Base-by-base conservation (phyloP, 495 filamentous ascomycete genomes). In the Neurospora sp. region DNA sequence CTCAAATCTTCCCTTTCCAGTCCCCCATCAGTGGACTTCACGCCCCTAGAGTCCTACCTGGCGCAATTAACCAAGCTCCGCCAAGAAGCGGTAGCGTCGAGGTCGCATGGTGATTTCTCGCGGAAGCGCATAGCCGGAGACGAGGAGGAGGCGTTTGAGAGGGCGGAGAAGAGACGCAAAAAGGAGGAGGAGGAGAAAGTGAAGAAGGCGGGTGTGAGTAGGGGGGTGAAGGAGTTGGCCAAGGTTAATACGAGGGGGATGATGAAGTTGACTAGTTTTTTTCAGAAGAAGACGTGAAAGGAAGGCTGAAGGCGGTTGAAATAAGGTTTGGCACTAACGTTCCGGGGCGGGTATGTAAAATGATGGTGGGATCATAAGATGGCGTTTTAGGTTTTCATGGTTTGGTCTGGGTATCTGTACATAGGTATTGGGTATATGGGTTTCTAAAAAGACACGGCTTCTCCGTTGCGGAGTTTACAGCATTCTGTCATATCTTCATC, bases 201-300 rank as follows among this genome's bases (percentile, higher is more conserved):
- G 44, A 87, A 89, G 76, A 93, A 93, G 80, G 87, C 86, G 9
- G 85, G 86, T 16, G 88, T 93, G 82, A 95, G 91, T 75, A 85
- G 88, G 23, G 94, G 88, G 0, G 89, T 97, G 1, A 90, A 87
- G 77, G 87, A 95, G 46, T 78, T 99, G 77, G 91, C 91, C 80
- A 98, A 98, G 84, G 95, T 93, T 16, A 92, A 97, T 80, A 93
- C 90, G 0, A 88, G 78, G 18, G 96, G 96, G 37, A 99, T 99
- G 96, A 93, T 92, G 87, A 98, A 97, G 86, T 88, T 99, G 90
- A 97, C 93, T 76, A 88, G 91, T 74, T 99, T 98, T 81, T 99
- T 99, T 80, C 88, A 86, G 44, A 97, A 95, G 84, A 90, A 89
- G 74, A n/a, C n/a, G n/a, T n/a, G n/a, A n/a, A n/a, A n/a, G n/a